phyloP scores from a whole-genome alignment of 495 filamentous ascomycete genomes.

The Neurospora sp. region DNA sequence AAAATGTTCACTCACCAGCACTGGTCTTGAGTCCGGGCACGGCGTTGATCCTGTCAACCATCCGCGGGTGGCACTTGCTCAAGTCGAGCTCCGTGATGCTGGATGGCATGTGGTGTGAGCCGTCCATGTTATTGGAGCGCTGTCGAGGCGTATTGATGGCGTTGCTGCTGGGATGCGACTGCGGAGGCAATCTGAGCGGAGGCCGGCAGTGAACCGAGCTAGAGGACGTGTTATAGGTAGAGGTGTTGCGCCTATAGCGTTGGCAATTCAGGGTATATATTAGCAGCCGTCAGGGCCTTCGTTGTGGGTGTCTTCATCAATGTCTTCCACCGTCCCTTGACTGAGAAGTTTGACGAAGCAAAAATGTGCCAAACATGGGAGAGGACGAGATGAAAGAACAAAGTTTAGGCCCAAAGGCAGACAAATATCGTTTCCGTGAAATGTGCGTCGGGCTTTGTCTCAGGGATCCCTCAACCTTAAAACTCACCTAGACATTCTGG shows the following conservation, averaged over 20 bases:
- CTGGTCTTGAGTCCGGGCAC: slow-evolving; percentile 42
- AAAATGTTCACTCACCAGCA: slow-evolving; percentile 30
- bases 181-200: neutral
- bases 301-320: slow-evolving; percentile 3
- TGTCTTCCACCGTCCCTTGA: slow-evolving; percentile 5
- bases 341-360: slow-evolving; percentile 9
- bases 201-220: slow-evolving; percentile 12
- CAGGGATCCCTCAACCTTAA: neutral
- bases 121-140: slow-evolving; percentile 23
- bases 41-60: slow-evolving; percentile 37
- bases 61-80: slow-evolving; percentile 30
- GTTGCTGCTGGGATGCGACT: neutral
- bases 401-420: neutral
- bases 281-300: neutral
- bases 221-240: slow-evolving; percentile 5
- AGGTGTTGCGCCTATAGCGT: neutral
- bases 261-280: neutral
- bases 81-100: slow-evolving; percentile 36
- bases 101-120: slow-evolving; percentile 17
- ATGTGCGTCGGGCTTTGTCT: neutral
- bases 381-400: neutral
- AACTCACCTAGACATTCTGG: neutral
- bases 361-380: neutral
- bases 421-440: neutral
- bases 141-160: slow-evolving; percentile 1